Percentiles rank a stretch among this genome's conserved stretches.
phyloP scores from a whole-genome alignment of 2,329 filamentous ascomycete species.

The Metarhizium brunneum region DNA sequence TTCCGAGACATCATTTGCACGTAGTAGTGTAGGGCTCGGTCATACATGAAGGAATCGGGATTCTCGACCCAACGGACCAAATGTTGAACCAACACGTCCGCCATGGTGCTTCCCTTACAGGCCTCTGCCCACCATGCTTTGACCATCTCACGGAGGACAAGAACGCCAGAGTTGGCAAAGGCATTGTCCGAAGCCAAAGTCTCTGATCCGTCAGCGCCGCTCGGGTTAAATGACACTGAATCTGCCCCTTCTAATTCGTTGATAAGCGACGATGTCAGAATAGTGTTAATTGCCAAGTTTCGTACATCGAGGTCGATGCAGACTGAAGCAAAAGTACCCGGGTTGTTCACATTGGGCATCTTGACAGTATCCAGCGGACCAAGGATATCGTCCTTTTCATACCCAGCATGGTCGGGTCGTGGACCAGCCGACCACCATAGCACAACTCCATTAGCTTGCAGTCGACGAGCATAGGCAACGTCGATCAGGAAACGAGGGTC shows the following conservation, averaged over 20 bases:
- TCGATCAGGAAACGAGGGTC: constrained; percentile 95
- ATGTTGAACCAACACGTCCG: constrained; percentile 94
- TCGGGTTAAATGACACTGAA: constrained; percentile 68
- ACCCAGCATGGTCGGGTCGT: constrained; percentile 87
- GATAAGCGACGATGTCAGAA: constrained; percentile 90
- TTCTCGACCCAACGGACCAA: constrained; percentile 95
- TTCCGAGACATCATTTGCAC: constrained; percentile 98
- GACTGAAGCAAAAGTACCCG: constrained; percentile 88
- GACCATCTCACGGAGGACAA: constrained; percentile 94
- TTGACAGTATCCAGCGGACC: constrained; percentile 76
- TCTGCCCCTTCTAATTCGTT: constrained; percentile 92
- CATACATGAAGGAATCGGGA: constrained; percentile 88
- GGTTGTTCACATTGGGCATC: constrained; percentile 89
- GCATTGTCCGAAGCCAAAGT: constrained; percentile 76
- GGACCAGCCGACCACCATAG: constrained; percentile 92
- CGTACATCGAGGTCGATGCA: constrained; percentile 92
- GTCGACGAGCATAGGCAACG: constrained; percentile 79
- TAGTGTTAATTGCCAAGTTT: constrained; percentile 95
- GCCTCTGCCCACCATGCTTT: constrained; percentile 98
- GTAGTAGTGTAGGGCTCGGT: constrained; percentile 89
- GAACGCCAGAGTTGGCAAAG: constrained; percentile 84
- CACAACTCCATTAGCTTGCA: constrained; percentile 87
- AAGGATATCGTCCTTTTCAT: constrained; percentile 84
- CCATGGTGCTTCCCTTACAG: constrained; percentile 83
- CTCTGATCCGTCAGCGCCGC: constrained; percentile 30